Conservation (phyloP, 257 asterid genomes). For the Coffea eugenioides region DNA sequence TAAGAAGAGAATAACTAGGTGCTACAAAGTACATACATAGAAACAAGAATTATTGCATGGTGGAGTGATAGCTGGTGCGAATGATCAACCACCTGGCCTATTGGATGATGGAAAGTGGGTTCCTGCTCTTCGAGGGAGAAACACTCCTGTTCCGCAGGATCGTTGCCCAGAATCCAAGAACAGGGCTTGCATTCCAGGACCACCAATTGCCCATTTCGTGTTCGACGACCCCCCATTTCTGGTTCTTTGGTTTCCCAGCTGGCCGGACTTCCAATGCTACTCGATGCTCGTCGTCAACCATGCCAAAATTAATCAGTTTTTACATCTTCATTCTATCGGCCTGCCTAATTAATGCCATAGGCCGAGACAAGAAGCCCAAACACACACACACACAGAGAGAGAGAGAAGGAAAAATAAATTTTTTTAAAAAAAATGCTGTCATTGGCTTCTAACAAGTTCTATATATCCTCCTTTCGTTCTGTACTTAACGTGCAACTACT, state of each 20-base stretch:
- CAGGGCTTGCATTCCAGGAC: constrained; percentile 61
- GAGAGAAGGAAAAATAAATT: too few relatives aligned
- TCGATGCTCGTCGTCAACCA: background rate
- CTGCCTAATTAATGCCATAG: background rate
- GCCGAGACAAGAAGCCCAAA: too few relatives aligned
- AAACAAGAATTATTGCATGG: background rate
- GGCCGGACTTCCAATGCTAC: constrained; percentile 10
- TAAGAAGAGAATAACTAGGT: too few relatives aligned
- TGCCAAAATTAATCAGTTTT: background rate
- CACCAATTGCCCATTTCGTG: constrained; percentile 27
- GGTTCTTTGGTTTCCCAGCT: constrained; percentile 14
- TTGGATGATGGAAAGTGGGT: constrained; percentile 14
- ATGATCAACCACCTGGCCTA: constrained; percentile 40
- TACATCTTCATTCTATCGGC: background rate
- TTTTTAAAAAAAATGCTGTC: too few relatives aligned
- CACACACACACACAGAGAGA: too few relatives aligned
- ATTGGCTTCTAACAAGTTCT: too few relatives aligned
- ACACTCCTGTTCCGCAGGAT: constrained; percentile 60
- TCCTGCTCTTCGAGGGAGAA: constrained; percentile 52
- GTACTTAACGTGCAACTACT: too few relatives aligned
- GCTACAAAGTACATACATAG: too few relatives aligned
- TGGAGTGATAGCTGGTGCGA: background rate
- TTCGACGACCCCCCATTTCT: constrained; percentile 12
- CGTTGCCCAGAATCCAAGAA: constrained; percentile 41
- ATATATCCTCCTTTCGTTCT: too few relatives aligned